Evolutionary conservation across 2,329 filamentous ascomycete genomes (phyloP).

Genomic region (Exophiala spinifera): DNA sequence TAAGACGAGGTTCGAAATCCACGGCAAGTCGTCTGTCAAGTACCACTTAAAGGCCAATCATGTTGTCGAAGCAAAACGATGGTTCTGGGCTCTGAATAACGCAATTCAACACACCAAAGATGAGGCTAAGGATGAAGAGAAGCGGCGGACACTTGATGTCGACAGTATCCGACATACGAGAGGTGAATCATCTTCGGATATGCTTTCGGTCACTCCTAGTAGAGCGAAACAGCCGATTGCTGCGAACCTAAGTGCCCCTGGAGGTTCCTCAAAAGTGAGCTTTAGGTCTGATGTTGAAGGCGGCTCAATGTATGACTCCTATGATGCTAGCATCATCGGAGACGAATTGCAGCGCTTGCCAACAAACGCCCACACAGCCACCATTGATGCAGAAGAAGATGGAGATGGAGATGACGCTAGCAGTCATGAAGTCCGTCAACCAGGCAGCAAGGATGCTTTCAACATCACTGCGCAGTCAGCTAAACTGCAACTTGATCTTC

Average conservation of each 20-base stretch:
- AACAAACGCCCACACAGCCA: conserved; percentile 49
- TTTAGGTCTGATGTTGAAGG: conserved; percentile 56
- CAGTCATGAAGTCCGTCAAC: conserved; percentile 65
- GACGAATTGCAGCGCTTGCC: conserved; percentile 49
- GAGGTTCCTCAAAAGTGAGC: conserved; percentile 46
- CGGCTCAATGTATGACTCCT: conserved; percentile 50
- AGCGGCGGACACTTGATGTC: conserved; percentile 68
- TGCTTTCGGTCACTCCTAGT: conserved; percentile 35
- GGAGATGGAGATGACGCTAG: conserved; percentile 81
- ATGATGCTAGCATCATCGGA: conserved; percentile 54
- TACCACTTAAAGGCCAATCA: conserved; percentile 98
- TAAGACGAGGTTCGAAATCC: conserved; percentile 96
- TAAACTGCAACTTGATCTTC: conserved; percentile 84
- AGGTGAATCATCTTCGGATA: conserved; percentile 57
- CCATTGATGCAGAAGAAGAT: conserved; percentile 60
- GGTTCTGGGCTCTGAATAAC: conserved; percentile 99
- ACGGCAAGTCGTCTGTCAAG: conserved; percentile 96
- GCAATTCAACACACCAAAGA: conserved; percentile 98
- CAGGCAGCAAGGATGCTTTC: conserved; percentile 85
- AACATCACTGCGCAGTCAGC: conserved; percentile 96
- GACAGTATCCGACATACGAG: conserved; percentile 77
- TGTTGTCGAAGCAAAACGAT: conserved; percentile 94
- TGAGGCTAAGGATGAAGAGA: conserved; percentile 86
- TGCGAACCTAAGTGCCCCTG: conserved; percentile 36
- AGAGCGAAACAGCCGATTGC: conserved; percentile 36